Percentiles rank a stretch among this genome's conserved stretches.
These are phyloP conservation scores for Mycena haematopus DNA, from an alignment of 768 basidiomycete species.

Conservation along the genomic window DNA sequence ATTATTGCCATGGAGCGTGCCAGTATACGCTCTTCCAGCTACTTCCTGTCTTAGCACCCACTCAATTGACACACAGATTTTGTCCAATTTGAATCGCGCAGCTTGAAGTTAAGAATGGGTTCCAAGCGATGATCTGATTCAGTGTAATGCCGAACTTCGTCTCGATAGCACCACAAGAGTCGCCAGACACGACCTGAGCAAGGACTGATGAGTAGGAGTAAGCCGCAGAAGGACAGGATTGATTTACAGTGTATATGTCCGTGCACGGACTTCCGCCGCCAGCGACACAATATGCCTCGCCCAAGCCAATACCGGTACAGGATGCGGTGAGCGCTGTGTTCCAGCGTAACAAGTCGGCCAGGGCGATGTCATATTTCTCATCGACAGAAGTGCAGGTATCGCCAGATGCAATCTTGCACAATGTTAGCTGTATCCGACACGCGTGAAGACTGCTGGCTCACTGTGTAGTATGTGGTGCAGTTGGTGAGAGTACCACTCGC, in stretches of 20 bases:
- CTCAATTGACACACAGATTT: neutral
- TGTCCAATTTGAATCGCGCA: neutral
- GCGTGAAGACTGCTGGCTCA: too few species aligned
- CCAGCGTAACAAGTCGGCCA: slow-evolving; percentile 1
- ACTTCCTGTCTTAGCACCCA: too few species aligned
- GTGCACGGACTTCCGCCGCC: slow-evolving; percentile 12
- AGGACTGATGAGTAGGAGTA: neutral
- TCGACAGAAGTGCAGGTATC: neutral
- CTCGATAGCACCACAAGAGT: slow-evolving; percentile 10
- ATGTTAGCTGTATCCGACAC: too few species aligned
- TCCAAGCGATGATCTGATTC: slow-evolving; percentile 2
- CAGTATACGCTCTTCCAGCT: too few species aligned
- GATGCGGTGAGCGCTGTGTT: neutral
- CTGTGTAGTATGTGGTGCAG: too few species aligned
- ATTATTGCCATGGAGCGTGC: too few species aligned
- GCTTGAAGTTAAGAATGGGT: neutral
- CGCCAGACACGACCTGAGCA: slow-evolving; percentile 7
- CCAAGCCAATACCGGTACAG: neutral
- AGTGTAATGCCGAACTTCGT: slow-evolving; percentile 13
- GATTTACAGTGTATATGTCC: slow-evolving; percentile 1
- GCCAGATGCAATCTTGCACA: neutral
- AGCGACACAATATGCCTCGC: slow-evolving; percentile 15
- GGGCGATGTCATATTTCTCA: neutral
- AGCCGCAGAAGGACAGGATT: neutral
- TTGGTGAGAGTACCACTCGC: too few species aligned